Percentiles rank a stretch among this genome's conserved stretches.
Conservation (phyloP, 225 moss, liverwort and hornwort species). For the Polytrichum commune region DNA sequence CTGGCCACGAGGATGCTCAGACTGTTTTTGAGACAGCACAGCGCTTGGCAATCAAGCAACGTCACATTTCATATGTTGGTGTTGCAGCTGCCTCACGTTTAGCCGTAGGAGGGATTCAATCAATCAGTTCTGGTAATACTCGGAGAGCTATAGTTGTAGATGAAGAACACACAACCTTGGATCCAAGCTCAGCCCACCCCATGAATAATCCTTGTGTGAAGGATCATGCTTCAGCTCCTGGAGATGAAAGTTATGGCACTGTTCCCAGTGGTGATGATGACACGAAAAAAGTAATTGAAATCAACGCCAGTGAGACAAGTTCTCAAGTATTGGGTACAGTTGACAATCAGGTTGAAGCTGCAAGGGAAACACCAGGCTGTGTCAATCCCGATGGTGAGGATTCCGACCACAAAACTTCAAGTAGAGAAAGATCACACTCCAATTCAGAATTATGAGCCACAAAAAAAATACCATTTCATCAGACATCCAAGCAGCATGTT, state of each 20-base stretch:
- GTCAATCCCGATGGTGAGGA: no score
- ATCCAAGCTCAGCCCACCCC: not conserved
- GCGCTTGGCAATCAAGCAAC: conserved; percentile 9
- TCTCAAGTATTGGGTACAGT: no score
- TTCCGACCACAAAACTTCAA: no score
- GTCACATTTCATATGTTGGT: conserved; percentile 12
- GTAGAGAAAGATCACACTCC: no score
- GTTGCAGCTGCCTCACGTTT: conserved; percentile 10
- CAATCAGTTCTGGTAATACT: not conserved
- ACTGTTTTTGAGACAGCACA: conserved; percentile 11
- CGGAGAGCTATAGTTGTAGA: conserved; percentile 8
- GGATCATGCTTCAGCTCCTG: not conserved
- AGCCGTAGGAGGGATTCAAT: conserved; percentile 8
- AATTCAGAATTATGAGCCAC: no score
- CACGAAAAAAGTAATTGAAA: no score
- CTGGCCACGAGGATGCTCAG: conserved; percentile 8
- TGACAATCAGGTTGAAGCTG: no score
- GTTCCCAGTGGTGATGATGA: not conserved
- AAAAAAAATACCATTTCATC: no score
- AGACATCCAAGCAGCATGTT: no score
- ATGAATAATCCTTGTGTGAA: not conserved
- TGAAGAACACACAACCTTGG: not conserved
- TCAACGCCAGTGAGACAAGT: no score
- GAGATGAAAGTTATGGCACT: not conserved
- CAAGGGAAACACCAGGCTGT: no score